Evolutionary conservation across 1,139 yeast genomes (phyloP).

Genomic region (Yamadazyma blattariae): DNA sequence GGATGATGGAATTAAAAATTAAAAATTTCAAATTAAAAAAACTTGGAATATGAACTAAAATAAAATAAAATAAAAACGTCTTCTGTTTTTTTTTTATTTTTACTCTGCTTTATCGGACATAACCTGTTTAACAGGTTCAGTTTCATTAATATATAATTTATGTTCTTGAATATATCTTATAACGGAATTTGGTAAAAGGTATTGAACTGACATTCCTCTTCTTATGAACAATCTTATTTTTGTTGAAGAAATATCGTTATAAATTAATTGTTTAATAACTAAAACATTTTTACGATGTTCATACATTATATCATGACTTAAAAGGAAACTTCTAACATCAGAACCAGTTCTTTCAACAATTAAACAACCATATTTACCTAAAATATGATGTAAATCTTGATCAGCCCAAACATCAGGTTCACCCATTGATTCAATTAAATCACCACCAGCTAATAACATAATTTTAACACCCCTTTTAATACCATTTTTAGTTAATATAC

Average conservation of each 20-base stretch:
- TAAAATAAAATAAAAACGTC: too few species aligned
- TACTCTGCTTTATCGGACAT: conserved; percentile 51
- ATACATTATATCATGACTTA: conserved; percentile 95
- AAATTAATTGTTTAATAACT: conserved; percentile 92
- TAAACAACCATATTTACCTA: conserved; percentile 93
- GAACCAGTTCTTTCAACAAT: conserved; percentile 96
- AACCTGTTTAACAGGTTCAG: conserved; percentile 93
- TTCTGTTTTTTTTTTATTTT: conserved; percentile 1
- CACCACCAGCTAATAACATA: conserved; percentile 97
- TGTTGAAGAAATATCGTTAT: conserved; percentile 93
- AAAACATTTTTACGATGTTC: conserved; percentile 91
- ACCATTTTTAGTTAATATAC: conserved; percentile 73
- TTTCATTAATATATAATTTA: conserved; percentile 75
- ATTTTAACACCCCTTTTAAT: conserved; percentile 84
- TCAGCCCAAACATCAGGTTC: conserved; percentile 99
- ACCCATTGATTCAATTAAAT: conserved; percentile 97
- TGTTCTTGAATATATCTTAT: conserved; percentile 94
- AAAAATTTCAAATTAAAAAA: too few species aligned
- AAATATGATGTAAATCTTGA: conserved; percentile 87
- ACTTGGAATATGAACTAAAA: too few species aligned
- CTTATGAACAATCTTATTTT: conserved; percentile 89
- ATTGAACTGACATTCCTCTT: conserved; percentile 96
- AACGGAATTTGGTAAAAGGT: conserved; percentile 88
- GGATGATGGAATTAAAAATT: too few species aligned
- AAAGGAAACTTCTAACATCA: conserved; percentile 86